Evolutionary conservation across 257 asterid genomes (phyloP).

Genomic region (Penstemon eatonii): DNA sequence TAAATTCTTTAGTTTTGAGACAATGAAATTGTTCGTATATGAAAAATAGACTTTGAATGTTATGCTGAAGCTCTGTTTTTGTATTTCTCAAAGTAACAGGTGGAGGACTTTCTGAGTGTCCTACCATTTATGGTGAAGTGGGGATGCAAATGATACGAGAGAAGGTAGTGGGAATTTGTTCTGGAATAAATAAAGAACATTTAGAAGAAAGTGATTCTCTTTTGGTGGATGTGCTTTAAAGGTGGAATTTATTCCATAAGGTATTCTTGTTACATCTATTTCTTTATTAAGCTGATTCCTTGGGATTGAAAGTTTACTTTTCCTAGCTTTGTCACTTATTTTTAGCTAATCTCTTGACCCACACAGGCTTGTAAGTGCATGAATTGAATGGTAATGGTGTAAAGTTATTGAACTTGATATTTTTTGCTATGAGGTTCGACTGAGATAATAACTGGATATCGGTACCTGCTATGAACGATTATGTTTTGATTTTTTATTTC

Average conservation of each 20-base stretch:
- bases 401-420: conserved; percentile 22
- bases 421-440: background rate
- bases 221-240: conserved; percentile 57
- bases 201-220: conserved; percentile 50
- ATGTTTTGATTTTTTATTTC: no score
- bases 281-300: conserved; percentile 43
- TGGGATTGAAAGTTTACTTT: conserved; percentile 31
- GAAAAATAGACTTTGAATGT: background rate
- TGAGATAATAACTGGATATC: background rate
- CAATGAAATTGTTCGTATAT: background rate
- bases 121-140: conserved; percentile 28
- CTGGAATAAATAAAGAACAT: conserved; percentile 47
- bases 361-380: conserved; percentile 29
- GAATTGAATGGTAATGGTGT: conserved; percentile 30
- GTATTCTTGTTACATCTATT: conserved; percentile 36
- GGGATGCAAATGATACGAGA: conserved; percentile 48
- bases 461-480: background rate
- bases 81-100: conserved; percentile 16
- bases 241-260: conserved; percentile 56
- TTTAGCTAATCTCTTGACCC: conserved; percentile 35
- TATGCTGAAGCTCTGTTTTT: background rate
- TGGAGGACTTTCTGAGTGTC: conserved; percentile 33
- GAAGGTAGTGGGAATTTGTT: conserved; percentile 25
- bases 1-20: background rate
- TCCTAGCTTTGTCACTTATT: conserved; percentile 35